Conservation (phyloP, 306 rosid genomes). For the Vigna unguiculata region DNA sequence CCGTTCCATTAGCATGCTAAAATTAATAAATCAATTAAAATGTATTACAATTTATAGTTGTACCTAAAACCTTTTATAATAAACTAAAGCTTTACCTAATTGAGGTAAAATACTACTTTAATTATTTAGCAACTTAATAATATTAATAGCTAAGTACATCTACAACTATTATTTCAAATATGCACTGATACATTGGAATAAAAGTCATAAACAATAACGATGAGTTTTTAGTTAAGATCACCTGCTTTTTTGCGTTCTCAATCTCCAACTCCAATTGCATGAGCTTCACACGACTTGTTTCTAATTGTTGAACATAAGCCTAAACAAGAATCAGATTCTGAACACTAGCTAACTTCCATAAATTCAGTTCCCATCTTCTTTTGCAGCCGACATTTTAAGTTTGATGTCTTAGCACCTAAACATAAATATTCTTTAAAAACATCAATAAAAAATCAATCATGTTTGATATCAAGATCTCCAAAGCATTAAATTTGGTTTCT, state of each 20-base stretch:
- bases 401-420: slow-evolving; percentile 67
- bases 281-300: slow-evolving; percentile 80
- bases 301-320: slow-evolving; percentile 89
- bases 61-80: no score
- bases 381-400: slow-evolving; percentile 78
- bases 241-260: slow-evolving; percentile 71
- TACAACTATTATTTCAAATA: no score
- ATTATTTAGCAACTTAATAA: no score
- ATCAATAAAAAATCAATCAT: neutral
- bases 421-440: slow-evolving; percentile 16
- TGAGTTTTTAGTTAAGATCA: slow-evolving; percentile 39
- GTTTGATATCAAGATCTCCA: slow-evolving; percentile 24
- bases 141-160: no score
- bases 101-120: no score
- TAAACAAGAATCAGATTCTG: slow-evolving; percentile 43
- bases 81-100: no score
- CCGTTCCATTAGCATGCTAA: no score
- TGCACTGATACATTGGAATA: neutral
- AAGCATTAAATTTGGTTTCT: slow-evolving; percentile 1
- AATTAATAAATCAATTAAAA: no score
- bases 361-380: slow-evolving; percentile 65
- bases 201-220: neutral
- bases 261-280: slow-evolving; percentile 80
- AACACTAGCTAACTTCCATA: slow-evolving; percentile 1
- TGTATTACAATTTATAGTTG: no score